phyloP scores from a whole-genome alignment of 2,329 filamentous ascomycete genomes.

The Ceratocystis variospora region DNA sequence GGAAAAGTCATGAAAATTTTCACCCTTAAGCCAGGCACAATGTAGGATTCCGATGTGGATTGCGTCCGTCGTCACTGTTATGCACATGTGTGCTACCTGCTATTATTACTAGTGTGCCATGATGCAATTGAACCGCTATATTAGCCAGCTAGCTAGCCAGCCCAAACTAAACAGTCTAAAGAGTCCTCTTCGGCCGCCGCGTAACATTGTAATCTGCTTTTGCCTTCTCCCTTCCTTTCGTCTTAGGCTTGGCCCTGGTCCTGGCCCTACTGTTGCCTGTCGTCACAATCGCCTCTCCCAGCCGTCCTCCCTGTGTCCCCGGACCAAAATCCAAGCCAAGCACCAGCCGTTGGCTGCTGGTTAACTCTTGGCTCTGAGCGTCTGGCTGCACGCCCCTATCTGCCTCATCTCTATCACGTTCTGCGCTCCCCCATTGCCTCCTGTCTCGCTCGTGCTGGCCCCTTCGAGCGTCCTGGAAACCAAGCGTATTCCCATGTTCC shows the following conservation, averaged over 20 bases:
- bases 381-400: not conserved
- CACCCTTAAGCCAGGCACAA: too few relatives aligned
- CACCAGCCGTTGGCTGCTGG: constrained; percentile 13
- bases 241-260: not conserved
- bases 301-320: not conserved
- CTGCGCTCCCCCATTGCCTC: not conserved
- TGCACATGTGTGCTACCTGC: not conserved
- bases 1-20: not conserved
- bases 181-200: not conserved
- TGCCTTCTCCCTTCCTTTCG: constrained; percentile 2
- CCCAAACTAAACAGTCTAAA: not conserved
- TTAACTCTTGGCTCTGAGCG: not conserved
- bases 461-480: not conserved
- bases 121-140: too few relatives aligned
- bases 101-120: not conserved
- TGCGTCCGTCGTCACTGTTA: not conserved
- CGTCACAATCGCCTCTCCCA: not conserved
- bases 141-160: too few relatives aligned
- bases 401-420: not conserved
- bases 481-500: not conserved
- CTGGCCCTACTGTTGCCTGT: constrained; percentile 8
- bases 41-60: not conserved
- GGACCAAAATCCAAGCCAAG: constrained; percentile 13
- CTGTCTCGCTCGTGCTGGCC: not conserved
- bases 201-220: constrained; percentile 1